Base-by-base conservation (phyloP, 805 yeast genomes). In the Metschnikowia henanensis region DNA sequence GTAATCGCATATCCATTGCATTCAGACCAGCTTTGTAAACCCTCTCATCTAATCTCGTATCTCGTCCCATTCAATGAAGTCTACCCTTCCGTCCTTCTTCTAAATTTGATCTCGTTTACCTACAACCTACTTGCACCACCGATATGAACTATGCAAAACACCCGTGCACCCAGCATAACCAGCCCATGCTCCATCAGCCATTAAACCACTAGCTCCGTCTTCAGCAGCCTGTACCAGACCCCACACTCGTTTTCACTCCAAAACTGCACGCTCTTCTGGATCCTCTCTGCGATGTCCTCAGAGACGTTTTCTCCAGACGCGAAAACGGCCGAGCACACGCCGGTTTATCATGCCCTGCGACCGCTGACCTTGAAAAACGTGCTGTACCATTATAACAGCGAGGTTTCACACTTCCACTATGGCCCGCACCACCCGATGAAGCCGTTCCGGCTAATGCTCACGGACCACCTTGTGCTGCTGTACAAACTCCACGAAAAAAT, bases 401-500 rank as follows among this genome's bases (percentile, higher is more conserved):
- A 83, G 41, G 95, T 84, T 0, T 75, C 87, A 1, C 77, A 80
- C 51, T 91, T 83, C 64, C 97, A 91, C 58, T 91, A 87, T 63
- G 99, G 99, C 15, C 86, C 87, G 1, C 79, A 82, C 47, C 99
- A 92, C 65, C 99, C 99, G n/a, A 92, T 92, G 99, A 92, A 92
- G 63, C 99, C 99, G 13, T 88, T 91, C 64, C 72, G 99, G 52
- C 72, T 94, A 49, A 84, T 90, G 91, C 76, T 92, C 35, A 92
- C 99, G 0, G 97, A 92, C 66, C 96, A 91, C 61, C 70, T 92
- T 49, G 92, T 92, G 40, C 79, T 84, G 26, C 82, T 85, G 12
- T 92, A 94, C 65, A 88, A 88, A 45, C 69, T 92, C 36, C 88
- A 91, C 62, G 89, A 89, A 57, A 77, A 83, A 52, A 88, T 92